These are phyloP conservation scores for Elongisporangium undulatum DNA, from an alignment of 352 stramenopile species.

Conservation along the genomic window DNA sequence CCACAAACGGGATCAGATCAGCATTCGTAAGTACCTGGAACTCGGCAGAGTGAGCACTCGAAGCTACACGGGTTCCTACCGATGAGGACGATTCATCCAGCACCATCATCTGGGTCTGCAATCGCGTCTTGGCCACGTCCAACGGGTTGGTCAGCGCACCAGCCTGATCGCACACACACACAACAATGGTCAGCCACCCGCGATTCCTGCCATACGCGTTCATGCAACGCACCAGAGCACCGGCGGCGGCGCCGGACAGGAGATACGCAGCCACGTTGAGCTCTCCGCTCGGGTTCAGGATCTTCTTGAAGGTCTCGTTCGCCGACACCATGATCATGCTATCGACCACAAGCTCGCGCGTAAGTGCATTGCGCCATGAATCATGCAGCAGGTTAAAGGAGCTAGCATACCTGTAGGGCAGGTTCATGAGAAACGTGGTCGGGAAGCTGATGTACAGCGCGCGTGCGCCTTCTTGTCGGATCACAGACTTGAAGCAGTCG, in stretches of 20 bases:
- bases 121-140: slow-evolving; percentile 97
- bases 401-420: slow-evolving; percentile 90
- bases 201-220: not conserved
- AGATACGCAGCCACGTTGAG: slow-evolving; percentile 92
- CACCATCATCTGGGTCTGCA: slow-evolving; percentile 93
- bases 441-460: slow-evolving; percentile 95
- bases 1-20: slow-evolving; percentile 28
- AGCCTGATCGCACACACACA: slow-evolving; percentile 29
- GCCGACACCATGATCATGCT: slow-evolving; percentile 97
- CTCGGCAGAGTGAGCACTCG: slow-evolving; percentile 21
- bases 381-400: not conserved
- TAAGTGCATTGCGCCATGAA: not conserved
- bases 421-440: slow-evolving; percentile 97
- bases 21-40: slow-evolving; percentile 44
- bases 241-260: slow-evolving; percentile 90
- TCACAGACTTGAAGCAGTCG: slow-evolving; percentile 87
- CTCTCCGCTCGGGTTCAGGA: slow-evolving; percentile 83
- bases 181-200: not conserved
- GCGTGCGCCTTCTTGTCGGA: slow-evolving; percentile 67
- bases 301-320: slow-evolving; percentile 97
- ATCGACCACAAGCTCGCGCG: not conserved
- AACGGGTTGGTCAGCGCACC: slow-evolving; percentile 94
- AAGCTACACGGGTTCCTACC: slow-evolving; percentile 35
- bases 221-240: slow-evolving; percentile 78
- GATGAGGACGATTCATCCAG: slow-evolving; percentile 34